Evolutionary conservation across 1,284 basidiomycete species (phyloP), one percentile per base, ranked within the genome.

Genomic region (Microbotryum silenes-acaulis): DNA sequence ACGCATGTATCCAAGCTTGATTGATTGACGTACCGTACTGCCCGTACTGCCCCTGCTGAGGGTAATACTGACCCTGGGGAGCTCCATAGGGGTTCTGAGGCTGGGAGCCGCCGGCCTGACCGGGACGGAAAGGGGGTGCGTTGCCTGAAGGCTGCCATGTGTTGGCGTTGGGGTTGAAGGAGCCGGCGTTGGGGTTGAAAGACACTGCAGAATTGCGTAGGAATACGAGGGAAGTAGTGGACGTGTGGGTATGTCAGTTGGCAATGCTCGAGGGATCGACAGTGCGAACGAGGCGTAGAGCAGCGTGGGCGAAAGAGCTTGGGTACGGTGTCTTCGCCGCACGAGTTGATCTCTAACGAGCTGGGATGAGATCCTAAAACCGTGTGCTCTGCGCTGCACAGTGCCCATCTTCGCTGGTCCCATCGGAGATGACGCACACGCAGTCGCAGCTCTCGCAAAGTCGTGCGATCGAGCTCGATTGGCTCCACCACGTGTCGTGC

Each of bases 101-200:
- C 54, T 70, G 69, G 48, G 60, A 66, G 55, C 66, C 68, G 54
- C 71, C 70, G n/a, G 61, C 64, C 61, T 67, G 61, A 6, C 61
- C 67, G 27, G 66, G 69, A 25, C 56, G 55, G 60, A 68, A 66
- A 10, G 62, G 59, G 31, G 62, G 65, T 8, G 62, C 68, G n/a
- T 66, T 62, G 23, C 63, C 63, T 8, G 53, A 54, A 21, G 68
- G 68, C 14, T 52, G 46, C 61, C 66, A 68, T 8, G 69, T 64
- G 27, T 62, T 64, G 8, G 63, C 61, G 62, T 64, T 66, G 51
- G 63, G 67, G 68, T 64, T 71, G 67, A 69, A 70, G 7, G 65
- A 59, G 29, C 60, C 56, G 25, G 66, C 65, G 67, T 68, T 71
- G 33, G 66, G 72, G 64, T 70, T 73, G 68, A 67, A 70, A 20